These are phyloP conservation scores for Arthrobotrys sphaeroides DNA, from an alignment of 2,329 filamentous ascomycete species.

Conservation along the genomic window DNA sequence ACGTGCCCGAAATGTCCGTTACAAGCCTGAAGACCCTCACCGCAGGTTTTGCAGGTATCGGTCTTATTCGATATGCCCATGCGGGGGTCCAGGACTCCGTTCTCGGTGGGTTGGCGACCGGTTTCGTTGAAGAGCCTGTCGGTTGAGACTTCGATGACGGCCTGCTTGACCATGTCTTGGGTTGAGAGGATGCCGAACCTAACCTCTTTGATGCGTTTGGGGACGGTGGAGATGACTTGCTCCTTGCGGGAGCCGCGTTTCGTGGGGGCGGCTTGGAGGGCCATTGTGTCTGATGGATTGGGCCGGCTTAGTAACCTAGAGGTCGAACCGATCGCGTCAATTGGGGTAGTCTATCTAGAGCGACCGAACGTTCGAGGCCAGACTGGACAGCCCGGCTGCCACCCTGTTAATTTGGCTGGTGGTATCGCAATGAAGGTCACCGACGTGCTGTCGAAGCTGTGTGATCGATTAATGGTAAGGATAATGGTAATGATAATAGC, in stretches of 20 bases:
- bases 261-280: slow-evolving; percentile 46
- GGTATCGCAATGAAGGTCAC: slow-evolving; percentile 28
- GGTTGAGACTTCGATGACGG: slow-evolving; percentile 92
- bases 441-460: slow-evolving; percentile 18
- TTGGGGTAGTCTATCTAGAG: not conserved
- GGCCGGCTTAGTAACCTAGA: not conserved
- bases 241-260: slow-evolving; percentile 70
- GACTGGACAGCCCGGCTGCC: no score
- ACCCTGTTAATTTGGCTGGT: no score
- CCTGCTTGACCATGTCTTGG: slow-evolving; percentile 94
- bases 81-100: slow-evolving; percentile 87
- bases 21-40: slow-evolving; percentile 81
- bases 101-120: slow-evolving; percentile 73
- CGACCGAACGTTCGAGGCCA: not conserved
- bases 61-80: slow-evolving; percentile 89
- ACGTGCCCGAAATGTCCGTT: slow-evolving; percentile 97
- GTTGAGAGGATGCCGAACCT: slow-evolving; percentile 96
- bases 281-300: slow-evolving; percentile 5
- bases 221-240: slow-evolving; percentile 86
- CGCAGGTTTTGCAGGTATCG: slow-evolving; percentile 82
- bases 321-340: not conserved
- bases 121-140: slow-evolving; percentile 87
- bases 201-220: slow-evolving; percentile 90
- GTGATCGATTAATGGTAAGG: no score
- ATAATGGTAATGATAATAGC: not conserved